Base-by-base conservation (phyloP, 495 filamentous ascomycete species). In the Annulohypoxylon nitens region DNA sequence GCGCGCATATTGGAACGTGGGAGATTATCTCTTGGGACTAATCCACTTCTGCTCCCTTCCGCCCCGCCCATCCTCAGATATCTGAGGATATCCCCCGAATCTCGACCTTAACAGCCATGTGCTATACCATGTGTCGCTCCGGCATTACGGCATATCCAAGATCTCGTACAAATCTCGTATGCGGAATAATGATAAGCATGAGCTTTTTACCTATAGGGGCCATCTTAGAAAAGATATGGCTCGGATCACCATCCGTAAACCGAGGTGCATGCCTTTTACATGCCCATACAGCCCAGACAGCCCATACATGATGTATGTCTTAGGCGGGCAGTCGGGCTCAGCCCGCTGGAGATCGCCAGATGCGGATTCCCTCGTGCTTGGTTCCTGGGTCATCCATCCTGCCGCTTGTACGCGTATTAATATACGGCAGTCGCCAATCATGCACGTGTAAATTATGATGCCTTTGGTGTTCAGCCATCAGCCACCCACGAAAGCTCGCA, bases 381-480 rank as follows among this genome's bases (percentile, higher is more conserved):
- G 41, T 62, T 48, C 61, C 61, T 58, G 61, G 71, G 57, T 74
- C 57, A 66, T 70, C 61, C 55, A 66, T 70, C 61, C 48, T 67
- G 20, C 47, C 41, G 8, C 8, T 58, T 34, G 12, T 59, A 14
- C 33, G 18, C 23, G 6, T 74, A 74, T 70, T 63, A 62, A 67
- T 57, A 63, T 34, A 67, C 4, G 70, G 60, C 33, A 73, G 25
- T 74, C 62, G 67, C 71, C 71, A 74, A 74, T 74, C 71, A 74
- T 58, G 57, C 37, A 50, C 37, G 25, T 63, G 62, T 66, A 37
- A 62, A 59, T 69, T 4, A 36, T 48, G 48, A 26, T 74, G 57
- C 47, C 61, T 54, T 54, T 58, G 11, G 12, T 48, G 55, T 63
- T 36, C 39, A 67, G 71, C 62, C 58, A 67, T 30, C 5, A 30